A percentile compares a stretch with the other conserved stretches of the same genome.
Conservation (phyloP, 2,329 filamentous ascomycete genomes). For the Xylariales sp. region DNA sequence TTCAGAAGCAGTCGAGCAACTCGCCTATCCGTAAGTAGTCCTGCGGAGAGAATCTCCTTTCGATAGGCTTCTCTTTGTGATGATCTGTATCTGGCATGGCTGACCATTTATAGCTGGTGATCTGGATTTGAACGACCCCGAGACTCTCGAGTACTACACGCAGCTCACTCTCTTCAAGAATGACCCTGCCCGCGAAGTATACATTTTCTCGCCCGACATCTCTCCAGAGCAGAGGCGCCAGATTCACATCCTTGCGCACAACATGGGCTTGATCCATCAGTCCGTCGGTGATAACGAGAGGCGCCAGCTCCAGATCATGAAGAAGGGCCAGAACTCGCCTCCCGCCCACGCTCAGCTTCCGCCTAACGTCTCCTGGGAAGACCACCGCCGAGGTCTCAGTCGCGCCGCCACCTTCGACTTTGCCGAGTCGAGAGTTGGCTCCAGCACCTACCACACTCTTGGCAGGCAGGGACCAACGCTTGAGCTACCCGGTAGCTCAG, state of each 20-base stretch:
- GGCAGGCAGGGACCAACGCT: conserved; percentile 82
- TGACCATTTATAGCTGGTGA: conserved; percentile 40
- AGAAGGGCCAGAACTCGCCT: conserved; percentile 52
- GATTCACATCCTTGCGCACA: conserved; percentile 91
- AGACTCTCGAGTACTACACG: conserved; percentile 83
- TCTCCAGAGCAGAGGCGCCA: conserved; percentile 81
- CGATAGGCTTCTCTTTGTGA: background rate
- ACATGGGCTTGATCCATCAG: conserved; percentile 87
- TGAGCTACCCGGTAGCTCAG: conserved; percentile 78
- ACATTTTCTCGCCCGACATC: conserved; percentile 79
- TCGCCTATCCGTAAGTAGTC: conserved; percentile 46
- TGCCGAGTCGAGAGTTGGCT: conserved; percentile 63
- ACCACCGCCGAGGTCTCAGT: conserved; percentile 79
- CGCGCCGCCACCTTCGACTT: conserved; percentile 98
- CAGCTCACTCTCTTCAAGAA: conserved; percentile 87
- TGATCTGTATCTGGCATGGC: conserved; percentile 5
- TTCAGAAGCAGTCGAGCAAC: conserved; percentile 54
- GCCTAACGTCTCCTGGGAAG: conserved; percentile 67
- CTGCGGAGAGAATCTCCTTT: too few species aligned
- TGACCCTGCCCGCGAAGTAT: conserved; percentile 69
- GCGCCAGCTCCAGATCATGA: conserved; percentile 86
- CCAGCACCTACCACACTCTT: conserved; percentile 69
- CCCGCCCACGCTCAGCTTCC: conserved; percentile 48
- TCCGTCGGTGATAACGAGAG: conserved; percentile 86
- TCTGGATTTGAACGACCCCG: conserved; percentile 86